A percentile compares a stretch with the other conserved stretches of the same genome.
These are phyloP conservation scores for Arxiozyma slooffiae DNA, from an alignment of 1,139 yeast genomes.

Conservation along the genomic window DNA sequence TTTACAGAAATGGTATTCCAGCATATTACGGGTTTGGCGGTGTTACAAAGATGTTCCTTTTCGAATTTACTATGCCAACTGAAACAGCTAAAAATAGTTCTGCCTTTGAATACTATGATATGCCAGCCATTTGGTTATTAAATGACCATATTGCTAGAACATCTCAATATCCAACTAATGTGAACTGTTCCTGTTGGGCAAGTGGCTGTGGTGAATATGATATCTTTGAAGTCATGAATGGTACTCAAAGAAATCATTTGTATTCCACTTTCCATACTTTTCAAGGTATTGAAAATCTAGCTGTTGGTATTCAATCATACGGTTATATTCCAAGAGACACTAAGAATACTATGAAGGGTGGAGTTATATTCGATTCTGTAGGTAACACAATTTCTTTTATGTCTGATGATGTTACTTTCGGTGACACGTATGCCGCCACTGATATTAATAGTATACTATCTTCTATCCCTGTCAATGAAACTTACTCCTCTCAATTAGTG, in stretches of 20 bases:
- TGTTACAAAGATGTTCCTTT: constrained; percentile 53
- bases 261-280: constrained; percentile 62
- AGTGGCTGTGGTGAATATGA: constrained; percentile 79
- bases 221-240: constrained; percentile 56
- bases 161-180: constrained; percentile 55
- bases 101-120: constrained; percentile 36
- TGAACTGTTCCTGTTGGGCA: constrained; percentile 65
- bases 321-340: constrained; percentile 51
- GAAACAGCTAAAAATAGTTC: constrained; percentile 34
- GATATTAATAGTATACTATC: constrained; percentile 19
- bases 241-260: constrained; percentile 45
- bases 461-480: constrained; percentile 15
- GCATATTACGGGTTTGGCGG: constrained; percentile 70
- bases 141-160: constrained; percentile 75
- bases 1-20: constrained; percentile 60
- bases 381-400: constrained; percentile 55
- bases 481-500: constrained; percentile 19
- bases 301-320: constrained; percentile 46
- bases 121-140: constrained; percentile 71
- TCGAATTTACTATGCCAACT: constrained; percentile 59
- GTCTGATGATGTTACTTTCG: constrained; percentile 47
- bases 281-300: constrained; percentile 56
- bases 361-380: constrained; percentile 54
- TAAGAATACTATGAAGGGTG: constrained; percentile 48
- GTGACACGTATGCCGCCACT: constrained; percentile 24